Evolutionary conservation across 495 filamentous ascomycete species (phyloP).

Genomic region (Penicillium cosmopolitanum): DNA sequence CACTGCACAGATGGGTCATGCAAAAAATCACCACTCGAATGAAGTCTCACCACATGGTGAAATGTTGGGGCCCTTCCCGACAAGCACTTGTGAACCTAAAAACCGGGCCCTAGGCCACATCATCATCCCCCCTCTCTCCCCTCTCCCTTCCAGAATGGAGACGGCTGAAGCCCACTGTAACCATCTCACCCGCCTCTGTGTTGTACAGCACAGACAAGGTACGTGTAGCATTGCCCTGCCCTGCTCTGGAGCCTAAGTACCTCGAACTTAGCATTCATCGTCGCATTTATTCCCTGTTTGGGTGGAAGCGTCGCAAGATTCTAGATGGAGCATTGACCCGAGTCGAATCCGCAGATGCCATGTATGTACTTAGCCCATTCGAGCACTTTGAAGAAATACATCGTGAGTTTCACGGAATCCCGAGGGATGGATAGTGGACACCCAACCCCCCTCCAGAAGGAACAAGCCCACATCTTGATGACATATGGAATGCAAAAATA

Average conservation of each 20-base stretch:
- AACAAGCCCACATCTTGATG: constrained; percentile 15
- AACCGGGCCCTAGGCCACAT: constrained; percentile 15
- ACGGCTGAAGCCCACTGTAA: constrained; percentile 8
- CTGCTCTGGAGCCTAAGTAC: neutral
- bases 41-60: constrained; percentile 3
- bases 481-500: neutral
- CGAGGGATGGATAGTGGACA: constrained; percentile 17
- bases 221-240: neutral
- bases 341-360: neutral
- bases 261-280: too few species aligned
- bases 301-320: neutral
- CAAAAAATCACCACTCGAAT: constrained; percentile 12
- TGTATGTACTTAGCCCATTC: constrained; percentile 13
- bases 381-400: constrained; percentile 2
- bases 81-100: constrained; percentile 18
- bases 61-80: constrained; percentile 1
- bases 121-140: neutral
- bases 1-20: constrained; percentile 8
- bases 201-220: neutral
- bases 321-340: constrained; percentile 12
- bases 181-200: neutral
- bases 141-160: constrained; percentile 6
- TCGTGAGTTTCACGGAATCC: constrained; percentile 14
- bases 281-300: too few species aligned
- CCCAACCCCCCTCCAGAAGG: constrained; percentile 4